Evolutionary conservation across 306 rosid genomes (phyloP), one percentile per base, ranked within the genome.

Genomic region (Myrica gale): DNA sequence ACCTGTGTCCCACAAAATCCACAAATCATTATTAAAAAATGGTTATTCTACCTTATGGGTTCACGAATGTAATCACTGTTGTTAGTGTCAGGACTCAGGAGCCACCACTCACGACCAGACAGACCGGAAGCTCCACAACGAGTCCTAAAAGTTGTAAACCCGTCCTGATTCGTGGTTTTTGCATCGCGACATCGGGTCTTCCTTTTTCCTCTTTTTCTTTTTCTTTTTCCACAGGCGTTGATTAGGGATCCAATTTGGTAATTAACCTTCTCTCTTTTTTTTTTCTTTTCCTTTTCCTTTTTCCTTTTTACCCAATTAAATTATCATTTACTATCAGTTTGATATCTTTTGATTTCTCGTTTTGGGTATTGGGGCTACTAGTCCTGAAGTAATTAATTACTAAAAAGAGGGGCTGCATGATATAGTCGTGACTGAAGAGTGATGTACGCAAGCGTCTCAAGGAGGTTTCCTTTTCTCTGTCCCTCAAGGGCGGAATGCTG

Each of bases 11-110:
- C 72, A 75, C 53, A 47, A 83, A 83, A 83, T 68, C 77, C 58
- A 73, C 66, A 73, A 83, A 79, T 81, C 80, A 81, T 73, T 85
- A 87, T 88, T 42, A 78, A 90, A 88, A 88, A 87, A 78, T 71
- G 88, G 62, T 65, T 74, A 69, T 68, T 78, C 82, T 82, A 72
- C 70, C 16, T 71, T 46, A 69, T 74, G 4, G 57, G 41, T 66
- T 75, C 81, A 80, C 46, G 61, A 78, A 61, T 79, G 74, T 75
- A 73, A 79, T 82, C 76, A 63, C 67, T 78, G 79, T 42, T 57
- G 72, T 63, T 3, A 79, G 71, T 21, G 48, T 73, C 68, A 57
- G 68, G 9, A 39, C 3, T 53, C 45, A 26, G 37, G 37, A 32
- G 37, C 0, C 37, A 32, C 37, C 37, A 32, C 37, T 32, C 3